Conservation (phyloP, 352 stramenopile genomes). For the Thraustochytrium sp. region DNA sequence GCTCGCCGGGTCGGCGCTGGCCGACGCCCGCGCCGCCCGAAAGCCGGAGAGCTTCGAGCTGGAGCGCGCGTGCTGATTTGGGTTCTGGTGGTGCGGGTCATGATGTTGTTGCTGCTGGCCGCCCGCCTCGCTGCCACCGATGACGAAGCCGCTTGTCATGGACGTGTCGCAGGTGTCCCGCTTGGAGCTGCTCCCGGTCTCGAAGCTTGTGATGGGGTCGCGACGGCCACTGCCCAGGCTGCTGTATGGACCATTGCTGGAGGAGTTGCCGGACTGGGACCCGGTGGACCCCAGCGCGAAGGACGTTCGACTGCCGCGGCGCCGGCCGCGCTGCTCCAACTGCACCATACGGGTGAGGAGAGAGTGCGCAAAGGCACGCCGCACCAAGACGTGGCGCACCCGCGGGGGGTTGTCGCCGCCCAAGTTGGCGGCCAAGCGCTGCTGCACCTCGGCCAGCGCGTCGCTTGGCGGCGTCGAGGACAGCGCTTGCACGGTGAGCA, state of each 20-base stretch:
- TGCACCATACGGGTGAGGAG: not conserved
- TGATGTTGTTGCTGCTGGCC: no score
- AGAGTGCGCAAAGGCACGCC: not conserved
- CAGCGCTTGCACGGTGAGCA: not conserved
- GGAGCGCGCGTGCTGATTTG: no score
- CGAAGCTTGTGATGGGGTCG: not conserved
- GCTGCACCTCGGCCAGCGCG: not conserved
- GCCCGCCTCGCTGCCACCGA: no score
- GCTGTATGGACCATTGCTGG: not conserved
- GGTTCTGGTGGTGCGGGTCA: no score
- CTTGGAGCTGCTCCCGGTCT: not conserved
- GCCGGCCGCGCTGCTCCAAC: conserved; percentile 4
- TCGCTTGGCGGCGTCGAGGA: not conserved
- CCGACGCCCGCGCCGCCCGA: no score
- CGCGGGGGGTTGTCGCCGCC: not conserved
- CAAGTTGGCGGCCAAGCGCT: not conserved
- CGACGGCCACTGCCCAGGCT: not conserved
- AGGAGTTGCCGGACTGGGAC: not conserved
- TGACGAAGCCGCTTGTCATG: no score
- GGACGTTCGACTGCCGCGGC: not conserved
- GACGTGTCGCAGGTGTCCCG: not conserved
- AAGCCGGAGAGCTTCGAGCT: no score
- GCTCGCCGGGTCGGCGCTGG: no score
- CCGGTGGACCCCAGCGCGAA: conserved; percentile 3
- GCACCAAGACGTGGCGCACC: not conserved